These are phyloP conservation scores for Lentinula novae-zelandiae DNA, from an alignment of 1,284 basidiomycete species.

Conservation along the genomic window DNA sequence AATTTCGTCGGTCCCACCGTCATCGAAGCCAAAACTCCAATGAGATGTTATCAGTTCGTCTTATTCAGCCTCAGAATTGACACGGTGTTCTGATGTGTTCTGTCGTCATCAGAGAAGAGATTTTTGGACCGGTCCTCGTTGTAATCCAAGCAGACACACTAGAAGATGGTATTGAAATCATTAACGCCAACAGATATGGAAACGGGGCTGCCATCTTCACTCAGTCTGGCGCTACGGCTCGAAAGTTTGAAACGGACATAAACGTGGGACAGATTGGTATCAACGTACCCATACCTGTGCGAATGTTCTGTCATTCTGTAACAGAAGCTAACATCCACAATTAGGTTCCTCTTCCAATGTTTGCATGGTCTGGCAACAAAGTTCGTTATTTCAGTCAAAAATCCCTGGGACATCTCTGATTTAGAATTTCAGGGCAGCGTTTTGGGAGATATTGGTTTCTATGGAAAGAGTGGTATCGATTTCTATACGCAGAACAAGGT, in stretches of 20 bases:
- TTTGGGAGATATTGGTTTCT: slow-evolving; percentile 87
- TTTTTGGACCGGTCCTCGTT: slow-evolving; percentile 91
- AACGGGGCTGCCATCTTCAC: slow-evolving; percentile 98
- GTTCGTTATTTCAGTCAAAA: too few species aligned
- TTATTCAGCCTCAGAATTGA: neutral
- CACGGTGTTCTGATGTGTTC: slow-evolving; percentile 2
- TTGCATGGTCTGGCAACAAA: slow-evolving; percentile 64
- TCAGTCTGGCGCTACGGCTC: slow-evolving; percentile 92
- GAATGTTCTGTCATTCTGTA: slow-evolving; percentile 38
- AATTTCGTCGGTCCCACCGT: slow-evolving; percentile 97
- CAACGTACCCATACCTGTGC: slow-evolving; percentile 89
- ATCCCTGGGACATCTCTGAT: neutral
- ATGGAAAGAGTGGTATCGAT: slow-evolving; percentile 81
- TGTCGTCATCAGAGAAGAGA: slow-evolving; percentile 68
- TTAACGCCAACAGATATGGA: slow-evolving; percentile 84
- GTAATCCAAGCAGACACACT: slow-evolving; percentile 82
- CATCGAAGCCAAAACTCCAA: slow-evolving; percentile 77
- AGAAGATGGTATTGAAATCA: slow-evolving; percentile 87
- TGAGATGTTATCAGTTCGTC: slow-evolving; percentile 83
- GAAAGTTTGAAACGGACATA: slow-evolving; percentile 88
- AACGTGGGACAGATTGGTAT: slow-evolving; percentile 94
- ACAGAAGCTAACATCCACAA: neutral
- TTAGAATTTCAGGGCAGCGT: slow-evolving; percentile 46
- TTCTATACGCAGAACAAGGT: slow-evolving; percentile 92
- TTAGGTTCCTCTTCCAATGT: slow-evolving; percentile 58